Evolutionary conservation across 176 grass and related monocot genomes (phyloP).

Genomic region (Aegilops bicornis): DNA sequence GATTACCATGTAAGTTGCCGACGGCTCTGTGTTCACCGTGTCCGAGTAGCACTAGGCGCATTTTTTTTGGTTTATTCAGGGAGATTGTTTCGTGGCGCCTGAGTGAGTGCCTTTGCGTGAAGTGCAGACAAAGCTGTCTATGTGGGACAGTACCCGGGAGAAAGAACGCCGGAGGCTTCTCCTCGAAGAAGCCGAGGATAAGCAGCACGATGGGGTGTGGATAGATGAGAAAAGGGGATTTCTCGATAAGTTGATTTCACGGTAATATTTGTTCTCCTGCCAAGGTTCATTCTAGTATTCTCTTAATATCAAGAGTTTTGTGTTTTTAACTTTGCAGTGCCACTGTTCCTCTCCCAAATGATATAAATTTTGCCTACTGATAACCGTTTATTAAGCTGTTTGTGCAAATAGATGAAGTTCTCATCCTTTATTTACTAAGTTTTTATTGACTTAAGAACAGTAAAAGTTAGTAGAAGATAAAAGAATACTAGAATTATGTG

Average conservation of each 20-base stretch:
- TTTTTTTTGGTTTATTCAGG: not conserved
- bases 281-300: not conserved
- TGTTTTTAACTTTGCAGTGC: not conserved
- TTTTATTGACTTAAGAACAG: not conserved
- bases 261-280: conserved; percentile 31
- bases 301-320: not conserved
- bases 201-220: conserved; percentile 81
- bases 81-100: not conserved
- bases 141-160: conserved; percentile 76
- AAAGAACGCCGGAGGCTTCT: conserved; percentile 70
- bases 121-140: conserved; percentile 60
- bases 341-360: not conserved
- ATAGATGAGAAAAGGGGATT: conserved; percentile 73
- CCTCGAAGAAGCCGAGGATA: conserved; percentile 70
- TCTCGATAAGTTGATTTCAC: conserved; percentile 59
- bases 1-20: conserved; percentile 77
- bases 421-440: not conserved
- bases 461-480: not conserved
- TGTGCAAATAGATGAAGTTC: not conserved
- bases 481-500: not conserved
- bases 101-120: not conserved
- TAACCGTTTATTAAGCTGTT: not conserved
- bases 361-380: not conserved
- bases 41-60: not conserved
- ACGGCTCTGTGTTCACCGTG: not conserved